phyloP scores from a whole-genome alignment of 192 early-diverging fungal species.

The Coemansia sp. region DNA sequence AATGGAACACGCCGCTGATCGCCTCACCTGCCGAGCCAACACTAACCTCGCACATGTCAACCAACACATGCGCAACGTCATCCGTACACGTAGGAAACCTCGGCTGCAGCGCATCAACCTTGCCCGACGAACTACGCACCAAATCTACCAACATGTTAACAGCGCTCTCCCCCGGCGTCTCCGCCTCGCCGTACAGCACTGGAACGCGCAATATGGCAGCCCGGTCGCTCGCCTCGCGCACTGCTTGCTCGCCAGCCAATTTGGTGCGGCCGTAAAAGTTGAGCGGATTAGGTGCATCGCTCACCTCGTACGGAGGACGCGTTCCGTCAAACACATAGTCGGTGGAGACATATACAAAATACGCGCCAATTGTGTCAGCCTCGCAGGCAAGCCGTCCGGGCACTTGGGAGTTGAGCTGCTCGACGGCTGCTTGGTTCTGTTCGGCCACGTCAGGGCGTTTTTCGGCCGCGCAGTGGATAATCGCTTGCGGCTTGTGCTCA shows the following conservation, averaged over 20 bases:
- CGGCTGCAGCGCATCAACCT: conserved; percentile 68
- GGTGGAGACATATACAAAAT: conserved; percentile 80
- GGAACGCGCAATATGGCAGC: conserved; percentile 78
- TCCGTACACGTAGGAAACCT: conserved; percentile 83
- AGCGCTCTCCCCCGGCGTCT: conserved; percentile 72
- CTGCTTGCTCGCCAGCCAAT: conserved; percentile 69
- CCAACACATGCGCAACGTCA: conserved; percentile 69
- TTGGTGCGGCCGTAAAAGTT: conserved; percentile 85
- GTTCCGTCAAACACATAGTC: conserved; percentile 95
- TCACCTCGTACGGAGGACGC: conserved; percentile 72
- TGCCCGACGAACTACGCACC: conserved; percentile 35
- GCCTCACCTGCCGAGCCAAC: conserved; percentile 5
- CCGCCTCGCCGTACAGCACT: conserved; percentile 69
- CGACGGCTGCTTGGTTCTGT: conserved; percentile 58
- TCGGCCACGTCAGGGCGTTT: conserved; percentile 80
- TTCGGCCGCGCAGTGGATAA: conserved; percentile 87
- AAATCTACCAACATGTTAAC: conserved; percentile 71
- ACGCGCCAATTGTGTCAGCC: conserved; percentile 54
- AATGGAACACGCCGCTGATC: conserved; percentile 37
- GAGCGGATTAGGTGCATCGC: conserved; percentile 70
- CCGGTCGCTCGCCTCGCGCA: conserved; percentile 54
- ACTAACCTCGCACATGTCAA: conserved; percentile 58
- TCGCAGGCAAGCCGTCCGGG: conserved; percentile 59
- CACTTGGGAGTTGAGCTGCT: conserved; percentile 68
- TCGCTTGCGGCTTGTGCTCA: conserved; percentile 57